Evolutionary conservation across 1,284 basidiomycete species (phyloP), one percentile per base, ranked within the genome.

Genomic region (Cryptococcus neoformans): DNA sequence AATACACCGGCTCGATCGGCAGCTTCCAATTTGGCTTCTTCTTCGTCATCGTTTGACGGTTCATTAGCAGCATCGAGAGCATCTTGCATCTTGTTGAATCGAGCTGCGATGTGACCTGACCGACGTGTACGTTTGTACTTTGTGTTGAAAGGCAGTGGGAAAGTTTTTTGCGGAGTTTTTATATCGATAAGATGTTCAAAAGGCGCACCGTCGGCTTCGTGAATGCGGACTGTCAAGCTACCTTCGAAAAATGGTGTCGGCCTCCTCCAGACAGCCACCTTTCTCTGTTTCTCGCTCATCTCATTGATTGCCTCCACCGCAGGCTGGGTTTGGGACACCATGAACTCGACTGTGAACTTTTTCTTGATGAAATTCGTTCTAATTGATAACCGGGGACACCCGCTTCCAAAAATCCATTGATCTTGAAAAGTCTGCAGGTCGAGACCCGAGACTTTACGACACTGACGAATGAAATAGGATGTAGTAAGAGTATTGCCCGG

Each of bases 81-180:
- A 5, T 93, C 92, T 3, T 92, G 92, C 1, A 90, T 89, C 75
- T 96, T 66, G 57, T 63, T 62, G 55, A 71, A 93, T 38, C 94
- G 85, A 7, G 94, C 93, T 49, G 96, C 84, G 67, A 96, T 96
- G 49, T 70, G 70, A 14, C 72, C 74, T 1, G 72, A 72, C 39
- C 95, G 83, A 51, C 94, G 84, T 14, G 97, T 90, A 61, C 96
- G 91, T 78, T 98, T 99, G 79, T 98, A 98, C 77, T 98, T 99
- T n/a, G 95, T 98, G 75, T 99, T 99, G 83, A 98, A 99, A 1
- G 96, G 94, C 0, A 99, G 92, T 69, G 96, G 92, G 73, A 92
- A 97, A 11, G 89, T 87, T 74, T 96, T 97, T 78, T 89, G 89
- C 1, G 85, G 78, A 17, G 84, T 85, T 44, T 90, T 87, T 58